Evolutionary conservation across 768 basidiomycete species (phyloP).

Genomic region (Mycena metata): DNA sequence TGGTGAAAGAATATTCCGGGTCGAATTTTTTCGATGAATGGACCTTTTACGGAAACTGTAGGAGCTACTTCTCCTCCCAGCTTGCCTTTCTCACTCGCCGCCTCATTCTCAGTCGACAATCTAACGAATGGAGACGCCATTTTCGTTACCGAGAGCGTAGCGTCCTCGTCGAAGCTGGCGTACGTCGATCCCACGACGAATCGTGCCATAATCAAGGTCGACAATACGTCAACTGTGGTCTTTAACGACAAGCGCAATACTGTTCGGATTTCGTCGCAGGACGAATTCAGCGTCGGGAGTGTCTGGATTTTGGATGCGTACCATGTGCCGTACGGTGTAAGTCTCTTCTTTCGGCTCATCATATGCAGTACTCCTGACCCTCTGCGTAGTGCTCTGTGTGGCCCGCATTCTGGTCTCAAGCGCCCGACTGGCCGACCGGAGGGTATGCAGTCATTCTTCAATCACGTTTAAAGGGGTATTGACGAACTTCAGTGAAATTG

Average conservation of each 20-base stretch:
- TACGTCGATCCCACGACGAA: slow-evolving; percentile 74
- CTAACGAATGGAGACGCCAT: slow-evolving; percentile 68
- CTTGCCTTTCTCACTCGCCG: slow-evolving; percentile 6
- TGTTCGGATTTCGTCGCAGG: slow-evolving; percentile 72
- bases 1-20: slow-evolving; percentile 71
- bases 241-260: slow-evolving; percentile 74
- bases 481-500: slow-evolving; percentile 66
- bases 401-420: slow-evolving; percentile 76
- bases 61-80: background rate
- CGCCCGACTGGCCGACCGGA: slow-evolving; percentile 71
- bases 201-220: slow-evolving; percentile 83
- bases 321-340: slow-evolving; percentile 74
- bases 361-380: background rate
- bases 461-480: slow-evolving; percentile 1
- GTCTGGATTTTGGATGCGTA: slow-evolving; percentile 76
- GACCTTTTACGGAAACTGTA: slow-evolving; percentile 73
- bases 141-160: slow-evolving; percentile 64
- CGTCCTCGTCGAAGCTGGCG: slow-evolving; percentile 64
- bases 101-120: slow-evolving; percentile 66
- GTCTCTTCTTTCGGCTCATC: slow-evolving; percentile 40
- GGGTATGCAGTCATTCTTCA: slow-evolving; percentile 53
- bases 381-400: slow-evolving; percentile 73
- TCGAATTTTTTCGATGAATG: slow-evolving; percentile 76
- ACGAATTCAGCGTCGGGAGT: slow-evolving; percentile 69
- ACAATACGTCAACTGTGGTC: slow-evolving; percentile 70